Conservation (phyloP, 768 basidiomycete species). For the Calocera viscosa region DNA sequence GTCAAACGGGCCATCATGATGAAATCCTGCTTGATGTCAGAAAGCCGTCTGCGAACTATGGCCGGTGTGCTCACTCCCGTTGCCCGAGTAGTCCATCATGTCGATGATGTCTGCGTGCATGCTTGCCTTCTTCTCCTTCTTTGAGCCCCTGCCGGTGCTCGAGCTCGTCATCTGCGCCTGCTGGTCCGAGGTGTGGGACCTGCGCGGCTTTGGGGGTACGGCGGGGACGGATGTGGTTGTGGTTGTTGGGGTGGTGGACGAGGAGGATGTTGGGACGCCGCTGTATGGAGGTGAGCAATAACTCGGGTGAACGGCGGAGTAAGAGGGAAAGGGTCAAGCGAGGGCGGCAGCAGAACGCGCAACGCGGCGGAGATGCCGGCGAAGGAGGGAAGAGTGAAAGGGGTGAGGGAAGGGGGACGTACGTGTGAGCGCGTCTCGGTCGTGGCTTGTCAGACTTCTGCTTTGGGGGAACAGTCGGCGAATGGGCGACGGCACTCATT, state of each 20-base stretch:
- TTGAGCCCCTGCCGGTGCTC: neutral
- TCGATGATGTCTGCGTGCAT: constrained; percentile 78
- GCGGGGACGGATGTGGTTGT: neutral
- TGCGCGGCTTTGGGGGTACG: neutral
- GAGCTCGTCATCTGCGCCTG: neutral
- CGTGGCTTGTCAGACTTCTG: neutral
- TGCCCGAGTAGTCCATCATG: constrained; percentile 72
- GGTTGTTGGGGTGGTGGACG: neutral
- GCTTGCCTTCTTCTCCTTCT: constrained; percentile 6
- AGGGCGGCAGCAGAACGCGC: neutral
- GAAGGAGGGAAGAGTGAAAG: neutral
- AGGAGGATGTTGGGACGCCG: neutral
- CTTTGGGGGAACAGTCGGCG: neutral
- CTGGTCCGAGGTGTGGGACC: neutral
- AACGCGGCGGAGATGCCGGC: neutral
- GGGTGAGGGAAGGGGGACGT: neutral
- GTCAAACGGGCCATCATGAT: constrained; percentile 86
- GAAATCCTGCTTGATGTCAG: constrained; percentile 50
- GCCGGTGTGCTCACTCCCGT: constrained; percentile 55
- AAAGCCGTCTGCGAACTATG: constrained; percentile 11
- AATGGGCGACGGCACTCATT: neutral
- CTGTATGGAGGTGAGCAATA: neutral
- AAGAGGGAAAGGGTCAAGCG: neutral
- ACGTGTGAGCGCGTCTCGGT: neutral
- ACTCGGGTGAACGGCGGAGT: neutral